Conservation (phyloP, 257 asterid genomes). For the Euphrasia confusa region DNA sequence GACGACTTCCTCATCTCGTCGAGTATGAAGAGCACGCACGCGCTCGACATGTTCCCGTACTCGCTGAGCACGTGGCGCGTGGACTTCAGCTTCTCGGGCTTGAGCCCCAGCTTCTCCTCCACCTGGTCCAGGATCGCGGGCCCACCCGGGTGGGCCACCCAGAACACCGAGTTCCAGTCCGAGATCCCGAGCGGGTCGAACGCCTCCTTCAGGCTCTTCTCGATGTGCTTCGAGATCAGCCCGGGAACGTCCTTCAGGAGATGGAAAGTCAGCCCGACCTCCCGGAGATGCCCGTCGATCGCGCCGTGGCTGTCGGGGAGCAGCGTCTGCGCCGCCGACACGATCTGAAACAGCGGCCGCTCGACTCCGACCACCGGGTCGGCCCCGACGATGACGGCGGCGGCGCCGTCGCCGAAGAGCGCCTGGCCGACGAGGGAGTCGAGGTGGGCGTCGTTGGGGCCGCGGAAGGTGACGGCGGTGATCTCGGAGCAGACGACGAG, state of each 20-base stretch:
- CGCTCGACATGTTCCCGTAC: slow-evolving; percentile 67
- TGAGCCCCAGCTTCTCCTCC: slow-evolving; percentile 39
- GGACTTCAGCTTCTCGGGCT: slow-evolving; percentile 45
- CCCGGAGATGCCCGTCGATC: slow-evolving; percentile 51
- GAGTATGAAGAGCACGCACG: slow-evolving; percentile 52
- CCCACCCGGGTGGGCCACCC: slow-evolving; percentile 80
- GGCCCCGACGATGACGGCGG: slow-evolving; percentile 45
- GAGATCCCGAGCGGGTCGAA: slow-evolving; percentile 46
- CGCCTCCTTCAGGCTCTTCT: slow-evolving; percentile 44
- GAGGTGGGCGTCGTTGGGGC: slow-evolving; percentile 47
- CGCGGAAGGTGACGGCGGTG: slow-evolving; percentile 55
- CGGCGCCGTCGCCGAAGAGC: slow-evolving; percentile 60
- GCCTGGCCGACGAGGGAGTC: slow-evolving; percentile 62
- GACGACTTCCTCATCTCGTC: slow-evolving; percentile 74
- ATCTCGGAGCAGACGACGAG: slow-evolving; percentile 65
- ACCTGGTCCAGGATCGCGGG: slow-evolving; percentile 63
- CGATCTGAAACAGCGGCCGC: slow-evolving; percentile 49
- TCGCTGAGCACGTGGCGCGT: slow-evolving; percentile 56
- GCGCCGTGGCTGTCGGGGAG: slow-evolving; percentile 55
- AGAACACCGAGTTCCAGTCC: slow-evolving; percentile 66
- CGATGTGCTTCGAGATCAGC: slow-evolving; percentile 44
- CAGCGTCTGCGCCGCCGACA: slow-evolving; percentile 53
- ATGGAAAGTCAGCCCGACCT: slow-evolving; percentile 58
- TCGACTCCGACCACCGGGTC: slow-evolving; percentile 47
- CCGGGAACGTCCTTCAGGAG: slow-evolving; percentile 48